These are phyloP conservation scores for Kuraishia capsulata DNA, from an alignment of 805 yeast genomes.

Conservation along the genomic window DNA sequence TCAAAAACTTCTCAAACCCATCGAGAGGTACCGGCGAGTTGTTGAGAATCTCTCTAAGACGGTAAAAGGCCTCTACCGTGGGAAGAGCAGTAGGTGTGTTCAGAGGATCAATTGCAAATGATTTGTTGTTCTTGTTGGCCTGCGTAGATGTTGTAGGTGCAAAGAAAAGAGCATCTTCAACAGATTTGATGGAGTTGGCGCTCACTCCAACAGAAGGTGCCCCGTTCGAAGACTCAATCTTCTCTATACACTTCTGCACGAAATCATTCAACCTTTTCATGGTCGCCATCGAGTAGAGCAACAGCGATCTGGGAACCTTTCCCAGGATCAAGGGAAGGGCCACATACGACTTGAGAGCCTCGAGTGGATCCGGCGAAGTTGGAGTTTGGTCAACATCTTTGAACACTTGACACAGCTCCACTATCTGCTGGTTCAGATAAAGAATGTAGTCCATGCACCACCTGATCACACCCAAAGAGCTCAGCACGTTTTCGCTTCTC, in stretches of 20 bases:
- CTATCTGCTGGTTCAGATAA: slow-evolving; percentile 62
- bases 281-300: slow-evolving; percentile 58
- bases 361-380: background rate
- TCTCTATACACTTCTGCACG: slow-evolving; percentile 47
- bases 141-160: background rate
- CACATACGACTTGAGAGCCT: slow-evolving; percentile 23
- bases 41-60: slow-evolving; percentile 37
- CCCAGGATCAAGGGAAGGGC: slow-evolving; percentile 54
- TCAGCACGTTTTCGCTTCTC: slow-evolving; percentile 55
- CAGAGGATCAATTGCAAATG: slow-evolving; percentile 27
- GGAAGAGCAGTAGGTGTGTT: slow-evolving; percentile 24
- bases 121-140: slow-evolving; percentile 7
- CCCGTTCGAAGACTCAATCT: slow-evolving; percentile 22
- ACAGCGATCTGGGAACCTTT: slow-evolving; percentile 60
- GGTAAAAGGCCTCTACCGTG: slow-evolving; percentile 41
- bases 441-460: slow-evolving; percentile 82
- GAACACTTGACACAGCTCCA: slow-evolving; percentile 30
- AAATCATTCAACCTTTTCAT: slow-evolving; percentile 54
- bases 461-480: slow-evolving; percentile 67
- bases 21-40: slow-evolving; percentile 47
- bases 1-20: slow-evolving; percentile 49
- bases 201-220: background rate
- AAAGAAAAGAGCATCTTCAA: background rate
- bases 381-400: slow-evolving; percentile 9
- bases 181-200: background rate